A percentile compares a stretch with the other conserved stretches of the same genome.
phyloP scores from a whole-genome alignment of 2,329 filamentous ascomycete genomes.

The Fusarium hainanense region DNA sequence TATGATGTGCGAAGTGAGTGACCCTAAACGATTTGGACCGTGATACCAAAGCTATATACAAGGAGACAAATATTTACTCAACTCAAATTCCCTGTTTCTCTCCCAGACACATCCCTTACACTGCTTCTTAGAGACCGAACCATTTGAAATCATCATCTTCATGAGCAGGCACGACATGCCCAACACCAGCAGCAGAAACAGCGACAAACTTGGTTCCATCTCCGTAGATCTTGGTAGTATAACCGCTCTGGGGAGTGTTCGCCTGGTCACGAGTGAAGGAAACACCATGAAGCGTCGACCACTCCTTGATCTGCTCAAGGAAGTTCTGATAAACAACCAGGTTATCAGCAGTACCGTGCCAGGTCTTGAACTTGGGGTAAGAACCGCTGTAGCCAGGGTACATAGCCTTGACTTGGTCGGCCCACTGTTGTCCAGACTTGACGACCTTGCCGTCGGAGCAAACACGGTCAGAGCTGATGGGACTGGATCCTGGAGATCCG shows the following conservation, averaged over 20 bases:
- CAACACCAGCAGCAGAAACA: constrained; percentile 9
- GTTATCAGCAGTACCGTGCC: constrained; percentile 64
- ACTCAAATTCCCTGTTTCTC: background rate
- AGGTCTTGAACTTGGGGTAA: constrained; percentile 68
- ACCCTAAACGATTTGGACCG: too few species aligned
- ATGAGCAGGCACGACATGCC: background rate
- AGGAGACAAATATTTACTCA: background rate
- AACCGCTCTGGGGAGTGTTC: background rate
- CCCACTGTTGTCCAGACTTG: constrained; percentile 55
- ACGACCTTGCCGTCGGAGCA: constrained; percentile 63
- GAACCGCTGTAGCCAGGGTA: constrained; percentile 62
- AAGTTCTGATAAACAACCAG: constrained; percentile 65
- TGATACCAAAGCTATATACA: background rate
- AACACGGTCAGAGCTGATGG: constrained; percentile 55
- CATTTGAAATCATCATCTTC: constrained; percentile 9
- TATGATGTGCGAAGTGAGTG: background rate
- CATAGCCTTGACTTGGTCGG: constrained; percentile 56
- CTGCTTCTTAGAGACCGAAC: background rate
- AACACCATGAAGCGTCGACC: constrained; percentile 44
- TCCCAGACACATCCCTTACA: background rate
- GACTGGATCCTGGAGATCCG: constrained; percentile 46
- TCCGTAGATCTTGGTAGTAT: constrained; percentile 10
- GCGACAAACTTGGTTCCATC: constrained; percentile 13
- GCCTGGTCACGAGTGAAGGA: background rate
- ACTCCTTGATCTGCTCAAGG: constrained; percentile 67